Evolutionary conservation across 2,329 filamentous ascomycete genomes (phyloP).

Genomic region (Arthrobotrys sinensis): DNA sequence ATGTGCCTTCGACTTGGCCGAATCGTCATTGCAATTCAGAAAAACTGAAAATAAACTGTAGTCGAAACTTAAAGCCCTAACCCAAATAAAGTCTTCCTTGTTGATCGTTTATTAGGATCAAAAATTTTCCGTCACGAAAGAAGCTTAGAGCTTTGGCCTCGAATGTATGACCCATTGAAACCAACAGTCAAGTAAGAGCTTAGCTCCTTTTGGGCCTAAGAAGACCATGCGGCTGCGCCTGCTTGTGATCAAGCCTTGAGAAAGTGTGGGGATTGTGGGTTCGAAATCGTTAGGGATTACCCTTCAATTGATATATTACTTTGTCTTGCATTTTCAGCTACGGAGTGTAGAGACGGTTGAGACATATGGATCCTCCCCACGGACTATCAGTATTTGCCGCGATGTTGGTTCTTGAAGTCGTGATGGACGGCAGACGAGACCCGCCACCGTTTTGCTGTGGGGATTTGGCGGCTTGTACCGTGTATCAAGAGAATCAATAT

Average conservation of each 20-base stretch:
- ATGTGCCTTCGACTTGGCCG: not conserved
- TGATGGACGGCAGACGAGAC: constrained; percentile 18
- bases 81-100: not conserved
- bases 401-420: constrained; percentile 15
- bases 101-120: not conserved
- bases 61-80: not conserved
- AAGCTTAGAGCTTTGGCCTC: constrained; percentile 19
- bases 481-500: not conserved
- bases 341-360: constrained; percentile 11
- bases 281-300: constrained; percentile 15
- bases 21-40: not conserved
- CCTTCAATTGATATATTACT: constrained; percentile 24
- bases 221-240: constrained; percentile 32
- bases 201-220: constrained; percentile 18
- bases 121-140: constrained; percentile 40
- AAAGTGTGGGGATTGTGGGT: constrained; percentile 34
- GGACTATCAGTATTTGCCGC: constrained; percentile 17
- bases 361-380: constrained; percentile 36
- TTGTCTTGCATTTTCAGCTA: constrained; percentile 37
- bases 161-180: constrained; percentile 29
- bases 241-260: constrained; percentile 31
- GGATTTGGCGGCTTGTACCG: constrained; percentile 24
- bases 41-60: too few species aligned
- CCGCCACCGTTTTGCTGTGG: constrained; percentile 12
- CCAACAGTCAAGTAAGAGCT: constrained; percentile 14